Evolutionary conservation across 768 basidiomycete species (phyloP), one percentile per base, ranked within the genome.

Genomic region (Phylloporus sp.): DNA sequence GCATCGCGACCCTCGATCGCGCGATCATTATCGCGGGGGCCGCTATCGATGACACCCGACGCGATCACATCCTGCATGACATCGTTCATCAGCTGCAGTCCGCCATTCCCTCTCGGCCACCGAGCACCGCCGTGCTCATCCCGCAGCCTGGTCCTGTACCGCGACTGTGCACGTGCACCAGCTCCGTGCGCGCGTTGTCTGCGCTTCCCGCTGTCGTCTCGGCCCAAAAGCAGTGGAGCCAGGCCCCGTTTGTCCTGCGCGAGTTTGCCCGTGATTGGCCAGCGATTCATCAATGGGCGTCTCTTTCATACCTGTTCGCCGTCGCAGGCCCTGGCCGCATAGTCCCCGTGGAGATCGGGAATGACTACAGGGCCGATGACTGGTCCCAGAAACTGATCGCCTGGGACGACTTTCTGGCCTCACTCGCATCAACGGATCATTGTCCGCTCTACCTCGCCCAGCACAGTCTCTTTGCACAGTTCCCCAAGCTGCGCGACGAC

Each of bases 311-410:
- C 64, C 78, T 99, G 1, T 76, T 76, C 13, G 72, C 74, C 5
- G 72, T 84, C 1, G 81, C 87, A 2, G 97, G 97, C 13, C 80
- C 80, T 38, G 94, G 88, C 2, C 79, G 97, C 20, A 71, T 91
- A 5, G 87, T 98, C 1, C 97, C 95, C 6, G 85, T 98, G 7
- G 95, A 98, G 69, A 71, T 97, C 16, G 95, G 95, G 13, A 67
- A 70, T 29, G 88, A 94, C 63, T 98, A 98, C 68, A 82, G 90
- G 26, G 71, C 75, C 11, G 79, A 80, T 20, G 80, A 80, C 41
- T 99, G 97, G 97, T 78, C 78, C 1, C 95, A 95, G 66, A 70
- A 71, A 57, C 73, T 98, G 48, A 80, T 97, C 68, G 60, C 66
- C 20, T 97, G 92, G 84, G 82, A 88, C 31, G 75, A 73, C 2